Evolutionary conservation across 1,284 basidiomycete genomes (phyloP).

Genomic region (Cystobasidiaceae sp.): DNA sequence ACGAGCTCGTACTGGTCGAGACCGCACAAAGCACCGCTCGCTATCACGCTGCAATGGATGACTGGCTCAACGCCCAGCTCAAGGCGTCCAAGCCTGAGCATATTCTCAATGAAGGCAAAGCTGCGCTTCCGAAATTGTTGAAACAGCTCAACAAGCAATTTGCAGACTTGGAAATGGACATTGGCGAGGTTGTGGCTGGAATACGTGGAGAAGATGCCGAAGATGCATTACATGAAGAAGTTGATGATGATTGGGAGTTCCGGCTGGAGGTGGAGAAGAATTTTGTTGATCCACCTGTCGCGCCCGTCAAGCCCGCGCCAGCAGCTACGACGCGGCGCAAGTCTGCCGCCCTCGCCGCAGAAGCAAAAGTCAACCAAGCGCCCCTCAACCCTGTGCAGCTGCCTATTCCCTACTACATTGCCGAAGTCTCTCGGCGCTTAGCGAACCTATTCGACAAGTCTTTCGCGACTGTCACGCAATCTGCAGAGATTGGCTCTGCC

Average conservation of each 20-base stretch:
- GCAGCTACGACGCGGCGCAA: not conserved
- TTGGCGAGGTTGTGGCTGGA: too few species aligned
- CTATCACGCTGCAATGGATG: not conserved
- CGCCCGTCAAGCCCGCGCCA: not conserved
- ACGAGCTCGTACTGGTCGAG: constrained; percentile 1
- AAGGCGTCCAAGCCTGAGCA: not conserved
- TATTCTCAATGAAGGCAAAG: not conserved
- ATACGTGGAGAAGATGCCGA: too few species aligned
- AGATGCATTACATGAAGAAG: too few species aligned
- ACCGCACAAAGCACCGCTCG: not conserved
- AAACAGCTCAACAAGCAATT: not conserved
- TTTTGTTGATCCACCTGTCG: not conserved
- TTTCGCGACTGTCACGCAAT: not conserved
- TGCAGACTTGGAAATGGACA: too few species aligned
- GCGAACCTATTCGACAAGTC: not conserved
- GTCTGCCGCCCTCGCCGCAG: not conserved
- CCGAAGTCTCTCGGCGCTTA: not conserved
- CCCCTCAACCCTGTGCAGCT: not conserved
- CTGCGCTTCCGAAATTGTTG: not conserved
- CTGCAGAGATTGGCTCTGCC: not conserved
- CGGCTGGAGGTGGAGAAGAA: not conserved
- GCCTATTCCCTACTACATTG: constrained; percentile 3
- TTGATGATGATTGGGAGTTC: not conserved
- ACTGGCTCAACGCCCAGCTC: not conserved
- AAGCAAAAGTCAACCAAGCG: not conserved